phyloP scores from a whole-genome alignment of 192 early-diverging fungal genomes.

The Entomortierella lignicola region DNA sequence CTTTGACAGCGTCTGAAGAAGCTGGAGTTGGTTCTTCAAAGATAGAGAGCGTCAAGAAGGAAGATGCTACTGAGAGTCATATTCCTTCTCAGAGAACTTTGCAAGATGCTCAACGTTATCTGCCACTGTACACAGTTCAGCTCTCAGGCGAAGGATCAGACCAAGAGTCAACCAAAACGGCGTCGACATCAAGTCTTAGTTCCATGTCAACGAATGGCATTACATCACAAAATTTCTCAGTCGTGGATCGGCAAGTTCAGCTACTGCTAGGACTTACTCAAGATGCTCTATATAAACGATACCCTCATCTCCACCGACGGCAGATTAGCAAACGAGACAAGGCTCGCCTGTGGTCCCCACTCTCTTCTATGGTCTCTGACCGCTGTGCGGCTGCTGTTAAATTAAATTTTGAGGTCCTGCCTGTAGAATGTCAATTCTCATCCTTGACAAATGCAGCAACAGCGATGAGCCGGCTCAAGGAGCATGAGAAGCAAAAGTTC shows the following conservation, averaged over 20 bases:
- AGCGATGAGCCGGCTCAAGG: slow-evolving; percentile 57
- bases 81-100: slow-evolving; percentile 25
- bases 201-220: not conserved
- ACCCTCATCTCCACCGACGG: slow-evolving; percentile 69
- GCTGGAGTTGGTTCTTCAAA: not conserved
- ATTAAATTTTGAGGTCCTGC: slow-evolving; percentile 46
- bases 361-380: slow-evolving; percentile 71
- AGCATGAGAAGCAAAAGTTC: slow-evolving; percentile 73
- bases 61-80: slow-evolving; percentile 1
- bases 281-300: slow-evolving; percentile 64
- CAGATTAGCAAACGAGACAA: slow-evolving; percentile 67
- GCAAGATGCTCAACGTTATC: slow-evolving; percentile 65
- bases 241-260: slow-evolving; percentile 76
- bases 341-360: slow-evolving; percentile 76
- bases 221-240: slow-evolving; percentile 64
- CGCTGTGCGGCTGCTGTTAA: slow-evolving; percentile 57
- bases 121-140: slow-evolving; percentile 80
- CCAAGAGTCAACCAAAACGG: not conserved
- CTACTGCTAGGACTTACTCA: slow-evolving; percentile 66
- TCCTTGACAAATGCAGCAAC: slow-evolving; percentile 31
- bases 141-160: slow-evolving; percentile 56
- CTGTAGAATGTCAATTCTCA: slow-evolving; percentile 45
- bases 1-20: not conserved
- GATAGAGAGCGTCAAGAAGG: slow-evolving; percentile 14
- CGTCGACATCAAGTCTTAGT: not conserved